Conservation (phyloP, 2,329 filamentous ascomycete species). For the Calonectria honghensis region DNA sequence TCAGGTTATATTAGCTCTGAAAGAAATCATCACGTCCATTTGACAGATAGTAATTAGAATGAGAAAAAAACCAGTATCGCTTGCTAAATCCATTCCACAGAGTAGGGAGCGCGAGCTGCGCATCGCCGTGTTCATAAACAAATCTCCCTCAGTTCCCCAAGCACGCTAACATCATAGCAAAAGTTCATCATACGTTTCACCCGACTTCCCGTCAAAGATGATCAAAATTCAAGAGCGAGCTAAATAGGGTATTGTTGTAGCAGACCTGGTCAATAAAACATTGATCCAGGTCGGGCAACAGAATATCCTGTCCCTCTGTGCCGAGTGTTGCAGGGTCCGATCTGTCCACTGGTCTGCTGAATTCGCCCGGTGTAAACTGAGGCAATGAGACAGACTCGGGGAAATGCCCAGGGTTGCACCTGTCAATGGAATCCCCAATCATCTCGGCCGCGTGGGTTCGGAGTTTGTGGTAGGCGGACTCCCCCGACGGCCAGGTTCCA, state of each 20-base stretch:
- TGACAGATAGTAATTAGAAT: not conserved
- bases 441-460: not conserved
- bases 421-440: slow-evolving; percentile 14
- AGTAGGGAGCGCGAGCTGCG: not conserved
- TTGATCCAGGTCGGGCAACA: slow-evolving; percentile 6
- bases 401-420: not conserved
- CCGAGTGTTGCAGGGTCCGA: not conserved
- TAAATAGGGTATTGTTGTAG: slow-evolving; percentile 16
- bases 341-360: slow-evolving; percentile 11
- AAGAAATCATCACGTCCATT: not conserved
- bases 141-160: not conserved
- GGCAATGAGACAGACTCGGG: not conserved
- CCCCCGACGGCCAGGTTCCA: slow-evolving; percentile 8
- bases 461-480: slow-evolving; percentile 15
- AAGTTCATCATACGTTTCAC: not conserved
- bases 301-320: slow-evolving; percentile 6
- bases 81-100: not conserved
- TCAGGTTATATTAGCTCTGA: not conserved
- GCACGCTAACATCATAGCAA: not conserved
- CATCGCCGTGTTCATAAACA: not conserved
- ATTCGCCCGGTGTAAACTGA: slow-evolving; percentile 1
- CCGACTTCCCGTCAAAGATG: not conserved
- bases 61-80: not conserved
- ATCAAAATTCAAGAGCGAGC: slow-evolving; percentile 12
- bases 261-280: slow-evolving; percentile 12